phyloP scores from a whole-genome alignment of 768 basidiomycete genomes.

The Hygrophorus russula region DNA sequence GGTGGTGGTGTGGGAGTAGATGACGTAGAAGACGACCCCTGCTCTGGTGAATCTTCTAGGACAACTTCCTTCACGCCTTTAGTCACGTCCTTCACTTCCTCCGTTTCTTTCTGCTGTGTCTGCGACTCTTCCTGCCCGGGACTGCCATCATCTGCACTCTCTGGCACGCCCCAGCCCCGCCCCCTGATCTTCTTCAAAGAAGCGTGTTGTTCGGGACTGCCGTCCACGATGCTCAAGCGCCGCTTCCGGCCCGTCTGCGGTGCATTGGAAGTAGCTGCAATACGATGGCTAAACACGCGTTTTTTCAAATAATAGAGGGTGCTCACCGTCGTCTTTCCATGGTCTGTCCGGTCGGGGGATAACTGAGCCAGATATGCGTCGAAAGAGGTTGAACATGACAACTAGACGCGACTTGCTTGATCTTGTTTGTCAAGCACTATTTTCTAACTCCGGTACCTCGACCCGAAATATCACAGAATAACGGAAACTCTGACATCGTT shows the following conservation, averaged over 20 bases:
- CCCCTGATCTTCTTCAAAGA: slow-evolving; percentile 30
- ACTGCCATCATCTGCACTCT: slow-evolving; percentile 14
- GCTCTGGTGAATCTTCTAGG: slow-evolving; percentile 21
- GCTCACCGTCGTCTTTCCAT: slow-evolving; percentile 70
- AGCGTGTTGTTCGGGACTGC: slow-evolving; percentile 28
- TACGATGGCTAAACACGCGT: slow-evolving; percentile 1
- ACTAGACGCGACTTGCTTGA: background rate
- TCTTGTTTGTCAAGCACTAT: background rate
- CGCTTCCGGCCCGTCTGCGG: slow-evolving; percentile 61
- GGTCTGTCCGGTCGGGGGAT: slow-evolving; percentile 64
- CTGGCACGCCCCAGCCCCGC: slow-evolving; percentile 23
- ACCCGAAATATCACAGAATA: too few species aligned
- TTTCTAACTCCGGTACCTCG: background rate
- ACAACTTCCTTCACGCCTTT: slow-evolving; percentile 61
- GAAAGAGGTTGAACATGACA: slow-evolving; percentile 57
- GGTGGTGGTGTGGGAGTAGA: background rate
- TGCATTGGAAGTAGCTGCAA: slow-evolving; percentile 62
- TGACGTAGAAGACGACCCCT: background rate
- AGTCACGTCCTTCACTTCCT: slow-evolving; percentile 60
- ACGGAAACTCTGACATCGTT: too few species aligned
- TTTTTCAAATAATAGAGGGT: background rate
- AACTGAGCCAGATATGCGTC: slow-evolving; percentile 60
- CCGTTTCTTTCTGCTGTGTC: slow-evolving; percentile 29
- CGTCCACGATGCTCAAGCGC: slow-evolving; percentile 40
- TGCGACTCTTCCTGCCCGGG: slow-evolving; percentile 11